These are phyloP conservation scores for Acanthamoeba castellanii DNA, from an alignment of 208 protist species.

Conservation along the genomic window DNA sequence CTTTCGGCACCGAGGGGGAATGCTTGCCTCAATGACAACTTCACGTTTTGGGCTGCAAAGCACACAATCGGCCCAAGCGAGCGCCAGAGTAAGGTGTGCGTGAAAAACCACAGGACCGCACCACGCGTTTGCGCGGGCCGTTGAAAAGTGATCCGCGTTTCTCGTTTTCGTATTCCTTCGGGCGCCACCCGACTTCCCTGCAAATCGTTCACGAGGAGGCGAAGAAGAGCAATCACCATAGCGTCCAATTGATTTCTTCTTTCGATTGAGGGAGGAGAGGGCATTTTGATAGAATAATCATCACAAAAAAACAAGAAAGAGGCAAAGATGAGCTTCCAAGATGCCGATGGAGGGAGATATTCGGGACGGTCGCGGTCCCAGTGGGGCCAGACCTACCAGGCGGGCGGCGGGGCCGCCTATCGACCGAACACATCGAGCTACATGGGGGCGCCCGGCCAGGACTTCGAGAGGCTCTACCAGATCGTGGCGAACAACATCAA, in stretches of 20 bases:
- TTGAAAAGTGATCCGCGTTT: slow-evolving; percentile 10
- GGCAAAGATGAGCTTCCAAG: background rate
- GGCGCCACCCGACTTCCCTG: background rate
- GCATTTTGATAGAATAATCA: background rate
- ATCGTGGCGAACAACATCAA: slow-evolving; percentile 18
- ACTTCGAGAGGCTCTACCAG: slow-evolving; percentile 30
- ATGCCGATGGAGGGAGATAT: background rate
- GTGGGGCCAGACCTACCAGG: slow-evolving; percentile 53
- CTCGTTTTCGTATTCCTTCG: background rate
- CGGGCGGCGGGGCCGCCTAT: slow-evolving; percentile 28
- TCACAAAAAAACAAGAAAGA: background rate
- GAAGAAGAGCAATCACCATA: background rate
- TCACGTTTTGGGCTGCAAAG: no score
- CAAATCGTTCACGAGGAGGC: background rate
- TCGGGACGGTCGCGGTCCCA: background rate
- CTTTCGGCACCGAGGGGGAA: no score
- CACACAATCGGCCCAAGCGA: no score
- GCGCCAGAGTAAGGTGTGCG: no score
- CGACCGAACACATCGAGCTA: background rate
- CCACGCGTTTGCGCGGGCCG: no score
- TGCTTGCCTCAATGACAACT: no score
- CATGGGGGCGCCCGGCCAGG: background rate
- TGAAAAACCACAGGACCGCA: no score
- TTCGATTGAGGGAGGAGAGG: background rate
- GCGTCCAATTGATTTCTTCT: background rate